Conservation (phyloP, 1,139 yeast genomes). For the Trichomonascaceae sp. region DNA sequence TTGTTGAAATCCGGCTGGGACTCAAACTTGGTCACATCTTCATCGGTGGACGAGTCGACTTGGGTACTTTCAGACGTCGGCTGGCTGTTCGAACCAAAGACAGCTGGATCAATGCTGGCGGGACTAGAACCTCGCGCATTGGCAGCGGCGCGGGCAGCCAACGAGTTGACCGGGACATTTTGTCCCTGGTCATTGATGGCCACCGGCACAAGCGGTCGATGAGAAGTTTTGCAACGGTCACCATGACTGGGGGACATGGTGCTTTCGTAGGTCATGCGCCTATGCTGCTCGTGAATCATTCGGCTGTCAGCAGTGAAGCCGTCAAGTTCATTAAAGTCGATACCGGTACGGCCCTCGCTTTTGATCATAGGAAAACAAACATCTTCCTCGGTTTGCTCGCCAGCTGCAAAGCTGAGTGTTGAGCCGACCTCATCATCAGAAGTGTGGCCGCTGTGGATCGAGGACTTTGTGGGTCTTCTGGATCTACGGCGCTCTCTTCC, state of each 20-base stretch:
- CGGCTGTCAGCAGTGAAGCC: conserved; percentile 15
- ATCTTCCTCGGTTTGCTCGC: conserved; percentile 66
- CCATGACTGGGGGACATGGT: conserved; percentile 1
- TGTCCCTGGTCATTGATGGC: too few species aligned
- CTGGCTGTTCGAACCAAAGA: too few species aligned
- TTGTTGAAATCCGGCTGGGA: background rate
- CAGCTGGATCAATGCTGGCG: background rate
- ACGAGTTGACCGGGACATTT: too few species aligned
- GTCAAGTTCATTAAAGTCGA: conserved; percentile 28
- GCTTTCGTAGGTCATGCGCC: background rate
- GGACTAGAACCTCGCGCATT: background rate
- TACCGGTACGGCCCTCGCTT: conserved; percentile 28
- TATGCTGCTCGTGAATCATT: background rate
- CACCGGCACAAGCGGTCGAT: conserved; percentile 8
- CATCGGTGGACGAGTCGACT: background rate
- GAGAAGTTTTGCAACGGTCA: conserved; percentile 4
- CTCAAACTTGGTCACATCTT: background rate
- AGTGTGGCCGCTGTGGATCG: conserved; percentile 6
- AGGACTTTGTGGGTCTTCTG: conserved; percentile 13
- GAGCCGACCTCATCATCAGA: conserved; percentile 14
- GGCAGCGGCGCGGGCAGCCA: conserved; percentile 1
- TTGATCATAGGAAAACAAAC: conserved; percentile 92
- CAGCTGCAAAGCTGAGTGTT: conserved; percentile 16
- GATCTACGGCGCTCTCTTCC: conserved; percentile 8
- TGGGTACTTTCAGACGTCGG: conserved; percentile 7